Percentiles rank a stretch among this genome's conserved stretches.
phyloP scores from a whole-genome alignment of 805 yeast genomes.

The Lachancea meyersii region DNA sequence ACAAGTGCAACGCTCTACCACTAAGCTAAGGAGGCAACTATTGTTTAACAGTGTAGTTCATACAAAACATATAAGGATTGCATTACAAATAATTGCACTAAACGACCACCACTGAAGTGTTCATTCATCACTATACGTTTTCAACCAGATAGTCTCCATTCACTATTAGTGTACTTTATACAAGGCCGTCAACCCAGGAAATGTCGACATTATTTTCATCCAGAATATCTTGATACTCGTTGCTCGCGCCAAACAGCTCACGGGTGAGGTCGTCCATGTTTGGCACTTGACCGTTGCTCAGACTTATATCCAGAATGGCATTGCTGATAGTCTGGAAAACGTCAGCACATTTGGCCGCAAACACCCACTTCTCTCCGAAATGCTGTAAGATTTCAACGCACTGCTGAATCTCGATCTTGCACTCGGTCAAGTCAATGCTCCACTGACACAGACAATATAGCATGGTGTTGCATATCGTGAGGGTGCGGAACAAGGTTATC shows the following conservation, averaged over 20 bases:
- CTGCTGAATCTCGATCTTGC: slow-evolving; percentile 42
- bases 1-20: slow-evolving; percentile 99
- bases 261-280: slow-evolving; percentile 37
- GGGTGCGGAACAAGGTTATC: slow-evolving; percentile 43
- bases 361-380: slow-evolving; percentile 43
- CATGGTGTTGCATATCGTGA: slow-evolving; percentile 43
- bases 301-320: slow-evolving; percentile 41
- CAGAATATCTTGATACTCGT: slow-evolving; percentile 42
- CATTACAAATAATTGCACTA: background rate
- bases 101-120: no score
- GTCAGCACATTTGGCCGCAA: slow-evolving; percentile 40
- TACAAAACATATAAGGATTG: no score
- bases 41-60: background rate
- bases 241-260: slow-evolving; percentile 40
- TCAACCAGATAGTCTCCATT: background rate
- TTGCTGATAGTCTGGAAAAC: slow-evolving; percentile 41
- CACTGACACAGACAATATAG: slow-evolving; percentile 43
- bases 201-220: slow-evolving; percentile 43
- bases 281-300: slow-evolving; percentile 35
- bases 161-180: background rate
- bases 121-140: no score
- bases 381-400: slow-evolving; percentile 42
- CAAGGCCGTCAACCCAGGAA: slow-evolving; percentile 34
- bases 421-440: slow-evolving; percentile 41
- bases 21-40: slow-evolving; percentile 89